Evolutionary conservation across 2,329 filamentous ascomycete genomes (phyloP), one percentile per base, ranked within the genome.

Genomic region (Coniosporium tulheliwenetii): DNA sequence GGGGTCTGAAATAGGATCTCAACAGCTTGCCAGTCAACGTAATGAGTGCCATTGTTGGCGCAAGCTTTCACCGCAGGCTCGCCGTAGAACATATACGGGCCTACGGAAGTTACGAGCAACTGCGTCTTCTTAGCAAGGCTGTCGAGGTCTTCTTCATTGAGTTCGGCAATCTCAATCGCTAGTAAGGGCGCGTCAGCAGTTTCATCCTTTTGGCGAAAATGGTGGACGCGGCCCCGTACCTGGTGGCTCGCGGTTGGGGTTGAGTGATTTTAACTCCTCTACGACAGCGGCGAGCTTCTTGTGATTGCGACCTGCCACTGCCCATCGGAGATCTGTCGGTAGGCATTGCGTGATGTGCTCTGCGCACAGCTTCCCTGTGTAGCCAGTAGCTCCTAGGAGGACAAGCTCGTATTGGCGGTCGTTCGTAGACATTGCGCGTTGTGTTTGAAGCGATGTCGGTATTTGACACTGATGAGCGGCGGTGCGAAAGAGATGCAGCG

Each of bases 301-400:
- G 38, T 70, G 65, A n/a, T 83, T 87, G 19, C 87, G 81, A 29
- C 87, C 87, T 37, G 85, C 84, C 41, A 95, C 67, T 10, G 85
- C 87, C 87, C 87, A 95, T 65, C 77, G 85, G 45, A 93, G 59
- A 55, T 85, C 74, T 13, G 81, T 84, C 0, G 86, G 81, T 1
- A 85, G 66, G 47, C 74, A 64, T 10, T 69, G 70, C 40, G 77
- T 70, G 52, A 94, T 80, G 59, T 91, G 77, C 57, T 93, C 79
- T 26, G 79, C 79, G 2, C 77, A 77, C 49, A 82, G 69, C 48
- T 75, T 79, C 33, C 87, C 87, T 0, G 87, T 95, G 61, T 93
- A 94, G 26, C 87, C 87, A 56, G 71, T 80, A 8, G 79, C 77
- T 19, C 79, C 79, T 14, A 81, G 67, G 30, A 84, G 63, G 36